Evolutionary conservation across 768 basidiomycete species (phyloP).

Genomic region (Tephrocybe sp.): DNA sequence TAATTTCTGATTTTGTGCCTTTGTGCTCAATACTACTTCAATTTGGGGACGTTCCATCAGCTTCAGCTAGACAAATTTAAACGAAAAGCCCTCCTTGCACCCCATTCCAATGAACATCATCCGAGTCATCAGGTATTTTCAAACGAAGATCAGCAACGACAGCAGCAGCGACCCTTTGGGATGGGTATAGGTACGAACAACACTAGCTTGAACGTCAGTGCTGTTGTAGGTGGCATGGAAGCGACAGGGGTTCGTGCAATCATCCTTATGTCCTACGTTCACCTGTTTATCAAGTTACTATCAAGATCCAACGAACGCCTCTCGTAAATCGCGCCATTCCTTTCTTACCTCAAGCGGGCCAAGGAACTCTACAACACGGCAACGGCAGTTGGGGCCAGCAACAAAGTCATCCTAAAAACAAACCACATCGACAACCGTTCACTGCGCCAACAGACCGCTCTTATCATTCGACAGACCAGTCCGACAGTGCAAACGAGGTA

Average conservation of each 20-base stretch:
- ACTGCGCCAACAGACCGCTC: slow-evolving; percentile 36
- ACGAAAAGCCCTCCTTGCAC: slow-evolving; percentile 70
- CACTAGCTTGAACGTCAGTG: slow-evolving; percentile 51
- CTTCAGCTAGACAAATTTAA: slow-evolving; percentile 81
- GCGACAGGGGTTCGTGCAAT: slow-evolving; percentile 50
- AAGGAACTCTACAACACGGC: slow-evolving; percentile 20
- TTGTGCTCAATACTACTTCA: no score
- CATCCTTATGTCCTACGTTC: neutral
- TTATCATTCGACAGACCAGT: slow-evolving; percentile 50
- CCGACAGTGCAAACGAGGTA: slow-evolving; percentile 73
- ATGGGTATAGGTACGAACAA: slow-evolving; percentile 18
- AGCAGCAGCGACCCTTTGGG: slow-evolving; percentile 12
- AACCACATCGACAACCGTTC: slow-evolving; percentile 53
- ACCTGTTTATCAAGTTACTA: neutral
- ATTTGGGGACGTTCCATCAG: no score
- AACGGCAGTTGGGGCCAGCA: slow-evolving; percentile 36
- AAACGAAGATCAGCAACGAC: slow-evolving; percentile 10
- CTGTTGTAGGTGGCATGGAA: slow-evolving; percentile 67
- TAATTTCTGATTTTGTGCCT: neutral
- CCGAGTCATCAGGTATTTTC: slow-evolving; percentile 16
- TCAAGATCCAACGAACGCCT: slow-evolving; percentile 71
- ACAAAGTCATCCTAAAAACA: slow-evolving; percentile 28
- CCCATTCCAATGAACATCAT: slow-evolving; percentile 24
- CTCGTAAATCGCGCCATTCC: slow-evolving; percentile 49
- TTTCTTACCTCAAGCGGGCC: slow-evolving; percentile 26